Conservation (phyloP, 805 yeast genomes). For the Wickerhamomyces xylosicus region DNA sequence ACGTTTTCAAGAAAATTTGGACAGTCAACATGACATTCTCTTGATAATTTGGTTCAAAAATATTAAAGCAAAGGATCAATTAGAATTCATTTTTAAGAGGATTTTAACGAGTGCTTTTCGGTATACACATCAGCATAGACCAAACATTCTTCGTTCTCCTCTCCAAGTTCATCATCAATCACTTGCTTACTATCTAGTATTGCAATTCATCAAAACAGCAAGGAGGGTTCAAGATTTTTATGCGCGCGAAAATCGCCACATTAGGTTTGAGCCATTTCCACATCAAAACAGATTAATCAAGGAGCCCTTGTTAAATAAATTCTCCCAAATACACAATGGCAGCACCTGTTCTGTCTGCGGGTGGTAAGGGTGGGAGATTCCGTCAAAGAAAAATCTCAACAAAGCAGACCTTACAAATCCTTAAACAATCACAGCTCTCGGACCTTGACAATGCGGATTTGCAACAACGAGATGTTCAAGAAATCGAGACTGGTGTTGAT, state of each 20-base stretch:
- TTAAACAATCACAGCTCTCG: constrained; percentile 71
- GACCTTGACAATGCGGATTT: constrained; percentile 60
- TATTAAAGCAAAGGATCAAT: no score
- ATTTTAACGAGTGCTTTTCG: no score
- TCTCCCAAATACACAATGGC: no score
- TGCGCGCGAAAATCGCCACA: not conserved
- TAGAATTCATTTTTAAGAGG: no score
- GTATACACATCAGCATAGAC: no score
- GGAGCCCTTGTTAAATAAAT: no score
- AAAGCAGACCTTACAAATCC: constrained; percentile 73
- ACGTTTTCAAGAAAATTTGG: not conserved
- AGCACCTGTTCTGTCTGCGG: not conserved
- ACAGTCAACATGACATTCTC: not conserved
- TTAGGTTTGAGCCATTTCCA: not conserved
- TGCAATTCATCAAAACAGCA: no score
- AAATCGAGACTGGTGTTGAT: constrained; percentile 95
- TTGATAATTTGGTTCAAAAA: no score
- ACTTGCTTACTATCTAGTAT: no score
- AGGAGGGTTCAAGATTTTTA: not conserved
- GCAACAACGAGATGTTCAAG: constrained; percentile 78
- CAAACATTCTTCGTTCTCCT: no score
- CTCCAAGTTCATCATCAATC: no score
- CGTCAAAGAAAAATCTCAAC: constrained; percentile 93
- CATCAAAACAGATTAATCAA: no score
- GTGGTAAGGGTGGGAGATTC: constrained; percentile 36